Base-by-base conservation (phyloP, 495 filamentous ascomycete genomes). In the Cairneyella variabilis region DNA sequence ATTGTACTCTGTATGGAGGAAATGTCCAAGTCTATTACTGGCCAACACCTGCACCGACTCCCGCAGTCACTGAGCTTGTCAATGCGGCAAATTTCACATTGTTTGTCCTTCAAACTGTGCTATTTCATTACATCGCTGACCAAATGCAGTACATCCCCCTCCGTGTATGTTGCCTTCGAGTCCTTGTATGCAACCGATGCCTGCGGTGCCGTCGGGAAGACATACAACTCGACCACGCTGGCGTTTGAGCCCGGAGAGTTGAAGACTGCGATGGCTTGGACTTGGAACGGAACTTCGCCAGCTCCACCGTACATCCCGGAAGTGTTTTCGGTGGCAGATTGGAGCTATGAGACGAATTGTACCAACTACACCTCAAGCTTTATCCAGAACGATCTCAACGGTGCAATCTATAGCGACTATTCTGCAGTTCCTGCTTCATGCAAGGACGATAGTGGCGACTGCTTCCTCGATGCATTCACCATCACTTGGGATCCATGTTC, bases 81-180 rank as follows among this genome's bases (percentile, higher is more conserved):
- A 16, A 48, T 34, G 12, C 14, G 26, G 16, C 9, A 12, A 32
- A 48, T 48, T 48, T 16, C 17, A 48, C 45, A 3, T 48, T 48
- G 43, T 46, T 18, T 18, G 12, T 46, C 17, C n/a, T 2, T 27
- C 9, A 8, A 11, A 20, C 21, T 28, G 7, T 12, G 9, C 26
- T 46, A 2, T 32, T n/a, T n/a, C 21, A 23, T 43, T 20, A 2
- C 40, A 26, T 12, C 23, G 17, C 21, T 46, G n/a, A 46, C 26
- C 12, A 22, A 3, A 21, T 3, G 14, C 16, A 46, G 43, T 48
- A 36, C 28, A 9, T 48, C 45, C 14, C 45, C 45, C 2, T 48
- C 45, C 45, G 26, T 48, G 14, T 48, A 48, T 17, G 45, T 48
- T 16, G 45, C 28, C 1, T 48, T 48, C 20, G 25, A 48, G 4